A percentile compares a stretch with the other conserved stretches of the same genome.
phyloP scores from a whole-genome alignment of 805 yeast species.

The Cyberlindnera bimundalis region DNA sequence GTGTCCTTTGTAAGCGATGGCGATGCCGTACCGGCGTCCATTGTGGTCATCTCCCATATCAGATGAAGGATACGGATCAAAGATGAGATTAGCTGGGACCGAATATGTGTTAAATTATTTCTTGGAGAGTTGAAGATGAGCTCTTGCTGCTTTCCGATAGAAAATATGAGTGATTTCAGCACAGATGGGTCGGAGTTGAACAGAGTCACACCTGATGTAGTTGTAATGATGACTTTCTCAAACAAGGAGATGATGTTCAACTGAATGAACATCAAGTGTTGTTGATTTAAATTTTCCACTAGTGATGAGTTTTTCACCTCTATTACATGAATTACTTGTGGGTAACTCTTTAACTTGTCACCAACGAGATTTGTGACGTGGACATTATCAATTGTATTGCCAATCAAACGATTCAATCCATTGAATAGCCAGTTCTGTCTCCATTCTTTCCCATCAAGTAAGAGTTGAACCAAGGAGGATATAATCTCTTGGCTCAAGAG shows the following conservation, averaged over 20 bases:
- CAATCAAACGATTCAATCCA: conserved; percentile 53
- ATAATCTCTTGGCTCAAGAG: conserved; percentile 18
- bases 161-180: conserved; percentile 21
- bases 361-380: conserved; percentile 45
- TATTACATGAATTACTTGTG: conserved; percentile 15
- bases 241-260: conserved; percentile 45
- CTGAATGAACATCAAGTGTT: conserved; percentile 41
- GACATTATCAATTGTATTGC: conserved; percentile 44
- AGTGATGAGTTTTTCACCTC: conserved; percentile 30
- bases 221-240: conserved; percentile 36
- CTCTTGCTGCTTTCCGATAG: conserved; percentile 33
- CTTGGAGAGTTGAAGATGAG: conserved; percentile 27
- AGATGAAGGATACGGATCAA: conserved; percentile 20
- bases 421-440: conserved; percentile 41
- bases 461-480: conserved; percentile 33
- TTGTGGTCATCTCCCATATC: conserved; percentile 24
- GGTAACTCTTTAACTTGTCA: conserved; percentile 8
- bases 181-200: conserved; percentile 23
- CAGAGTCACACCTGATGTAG: conserved; percentile 21
- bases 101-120: conserved; percentile 21
- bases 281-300: conserved; percentile 37
- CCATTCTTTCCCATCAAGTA: conserved; percentile 40
- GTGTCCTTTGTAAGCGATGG: conserved; percentile 30
- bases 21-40: conserved; percentile 11
- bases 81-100: conserved; percentile 22